Base-by-base conservation (phyloP, 139 green algal genomes). In the Tetraselmis chui region DNA sequence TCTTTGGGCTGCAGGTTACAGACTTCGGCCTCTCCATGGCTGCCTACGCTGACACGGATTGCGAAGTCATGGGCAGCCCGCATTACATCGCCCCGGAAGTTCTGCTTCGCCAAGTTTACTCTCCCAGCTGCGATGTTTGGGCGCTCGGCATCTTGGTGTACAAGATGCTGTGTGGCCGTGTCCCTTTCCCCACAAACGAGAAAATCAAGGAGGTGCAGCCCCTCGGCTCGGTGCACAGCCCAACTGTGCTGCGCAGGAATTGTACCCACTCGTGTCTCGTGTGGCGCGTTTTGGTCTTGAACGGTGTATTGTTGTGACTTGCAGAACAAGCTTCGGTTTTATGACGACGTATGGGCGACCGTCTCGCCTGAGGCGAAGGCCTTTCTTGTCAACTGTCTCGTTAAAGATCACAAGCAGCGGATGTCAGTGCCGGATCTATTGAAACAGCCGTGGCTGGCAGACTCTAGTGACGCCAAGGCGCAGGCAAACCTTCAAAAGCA, bases 11-110 rank as follows among this genome's bases (percentile, higher is more conserved):
- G 29, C 31, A 80, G 77, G 77, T 80, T 29, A 80, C 77, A 32
- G 77, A 80, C 22, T 80, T 80, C 29, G 77, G 77, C 2, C 77
- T 80, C 28, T 80, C 77, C 23, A 5, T 25, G 45, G 5, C 45
- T 5, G 18, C 45, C 11, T 25, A 67, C 45, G 45, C 45, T 18
- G 45, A 67, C 45, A 80, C 77, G 29, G 31, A 59, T 32, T 80
- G 58, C 77, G 23, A 30, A 29, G 77, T 80, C 2, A 32, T 80
- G 28, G 77, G 77, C 77, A 59, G 29, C 29, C 29, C 77, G 27
- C 58, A 80, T 29, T 80, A 80, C 77, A 31, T 80, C 23, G 77
- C 77, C 29, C 77, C 77, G 28, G 77, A 80, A 29, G 77, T 80
- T 18, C 77, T 80, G 28, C 23, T 27, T 27, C 31, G 77, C 28